These are phyloP conservation scores for Leucaena leucocephala DNA, from an alignment of 306 rosid species.

Conservation along the genomic window DNA sequence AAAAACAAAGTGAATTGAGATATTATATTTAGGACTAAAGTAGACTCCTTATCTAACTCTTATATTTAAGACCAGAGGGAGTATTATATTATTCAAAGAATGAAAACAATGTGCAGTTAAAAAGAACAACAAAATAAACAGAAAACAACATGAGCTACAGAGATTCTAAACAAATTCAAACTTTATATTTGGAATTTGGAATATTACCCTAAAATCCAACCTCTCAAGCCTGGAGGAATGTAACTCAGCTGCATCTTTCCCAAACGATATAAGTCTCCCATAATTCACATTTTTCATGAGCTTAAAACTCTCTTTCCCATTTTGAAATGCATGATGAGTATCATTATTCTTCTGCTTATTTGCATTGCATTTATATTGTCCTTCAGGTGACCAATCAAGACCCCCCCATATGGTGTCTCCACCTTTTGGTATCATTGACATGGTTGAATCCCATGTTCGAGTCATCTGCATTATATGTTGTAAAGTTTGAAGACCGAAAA, in stretches of 20 bases:
- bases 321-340: neutral
- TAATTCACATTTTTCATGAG: neutral
- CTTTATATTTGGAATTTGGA: neutral
- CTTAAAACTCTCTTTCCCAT: slow-evolving; percentile 6
- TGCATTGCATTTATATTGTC: neutral
- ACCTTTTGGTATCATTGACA: slow-evolving; percentile 5
- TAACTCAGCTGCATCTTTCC: slow-evolving; percentile 3
- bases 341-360: slow-evolving; percentile 1
- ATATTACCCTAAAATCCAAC: slow-evolving; percentile 7
- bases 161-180: neutral
- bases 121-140: neutral
- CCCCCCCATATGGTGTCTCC: slow-evolving; percentile 9
- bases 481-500: slow-evolving; percentile 8
- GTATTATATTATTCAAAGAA: neutral
- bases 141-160: neutral
- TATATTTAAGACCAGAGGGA: too few relatives aligned
- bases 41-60: too few relatives aligned
- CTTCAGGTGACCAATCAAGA: slow-evolving; percentile 14
- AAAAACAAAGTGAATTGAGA: too few relatives aligned
- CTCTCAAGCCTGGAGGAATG: slow-evolving; percentile 17
- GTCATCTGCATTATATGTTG: slow-evolving; percentile 15
- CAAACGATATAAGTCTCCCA: slow-evolving; percentile 8
- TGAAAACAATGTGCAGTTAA: neutral
- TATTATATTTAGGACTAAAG: too few relatives aligned
- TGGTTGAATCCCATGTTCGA: slow-evolving; percentile 10